A percentile compares a stretch with the other conserved stretches of the same genome.
phyloP scores from a whole-genome alignment of 371 early-diverging fungal genomes.

The Synchytrium microbalum region DNA sequence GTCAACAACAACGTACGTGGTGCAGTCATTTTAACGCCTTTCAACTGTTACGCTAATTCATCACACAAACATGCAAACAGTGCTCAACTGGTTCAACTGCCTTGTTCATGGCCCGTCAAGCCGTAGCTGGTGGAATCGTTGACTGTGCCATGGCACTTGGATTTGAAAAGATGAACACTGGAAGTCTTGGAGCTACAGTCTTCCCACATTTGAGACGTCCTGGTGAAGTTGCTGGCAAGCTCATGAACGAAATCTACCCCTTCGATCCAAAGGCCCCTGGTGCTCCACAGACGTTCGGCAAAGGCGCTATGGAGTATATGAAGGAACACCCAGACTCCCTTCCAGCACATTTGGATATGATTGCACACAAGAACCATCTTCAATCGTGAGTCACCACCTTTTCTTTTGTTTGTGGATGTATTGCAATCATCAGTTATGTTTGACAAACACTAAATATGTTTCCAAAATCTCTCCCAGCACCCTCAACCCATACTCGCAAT shows the following conservation, averaged over 20 bases:
- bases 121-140: conserved; percentile 54
- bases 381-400: conserved; percentile 41
- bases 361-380: conserved; percentile 69
- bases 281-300: conserved; percentile 69
- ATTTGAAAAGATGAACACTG: conserved; percentile 68
- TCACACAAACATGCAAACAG: too few relatives aligned
- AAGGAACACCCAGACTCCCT: conserved; percentile 25
- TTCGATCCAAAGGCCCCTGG: conserved; percentile 46
- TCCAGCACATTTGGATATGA: conserved; percentile 51
- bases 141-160: conserved; percentile 71
- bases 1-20: conserved; percentile 80
- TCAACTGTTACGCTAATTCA: too few relatives aligned
- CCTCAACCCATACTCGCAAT: conserved; percentile 77
- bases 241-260: conserved; percentile 53
- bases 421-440: neutral
- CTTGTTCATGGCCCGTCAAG: conserved; percentile 59
- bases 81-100: conserved; percentile 74
- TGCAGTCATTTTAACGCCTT: too few relatives aligned
- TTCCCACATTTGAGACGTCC: conserved; percentile 55
- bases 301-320: conserved; percentile 66
- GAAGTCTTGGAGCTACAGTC: conserved; percentile 34
- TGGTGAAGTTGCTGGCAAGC: conserved; percentile 5
- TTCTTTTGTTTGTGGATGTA: neutral
- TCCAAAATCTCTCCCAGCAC: too few relatives aligned
- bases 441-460: too few relatives aligned